A percentile compares a stretch with the other conserved stretches of the same genome.
These are phyloP conservation scores for Petrea volubilis DNA, from an alignment of 257 asterid species.

Conservation along the genomic window DNA sequence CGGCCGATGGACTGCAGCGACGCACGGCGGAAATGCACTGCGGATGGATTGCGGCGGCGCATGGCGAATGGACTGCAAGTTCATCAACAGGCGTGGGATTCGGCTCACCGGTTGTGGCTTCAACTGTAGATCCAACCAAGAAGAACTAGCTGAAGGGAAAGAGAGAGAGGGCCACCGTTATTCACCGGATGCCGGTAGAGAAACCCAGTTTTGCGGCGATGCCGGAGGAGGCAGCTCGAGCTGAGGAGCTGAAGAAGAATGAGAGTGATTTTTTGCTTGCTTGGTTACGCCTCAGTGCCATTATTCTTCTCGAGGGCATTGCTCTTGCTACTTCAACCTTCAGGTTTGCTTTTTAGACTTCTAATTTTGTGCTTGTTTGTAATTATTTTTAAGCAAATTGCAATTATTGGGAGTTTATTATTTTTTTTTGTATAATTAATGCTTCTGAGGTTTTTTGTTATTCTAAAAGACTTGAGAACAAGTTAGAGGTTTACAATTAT, in stretches of 20 bases:
- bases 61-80: too few species aligned
- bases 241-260: constrained; percentile 54
- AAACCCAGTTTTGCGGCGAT: constrained; percentile 58
- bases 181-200: constrained; percentile 63
- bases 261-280: constrained; percentile 87
- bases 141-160: constrained; percentile 56
- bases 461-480: too few species aligned
- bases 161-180: constrained; percentile 59
- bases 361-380: neutral
- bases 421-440: neutral
- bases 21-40: too few species aligned
- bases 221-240: constrained; percentile 45
- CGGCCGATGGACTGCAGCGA: too few species aligned
- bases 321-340: constrained; percentile 69
- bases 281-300: constrained; percentile 86
- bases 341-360: too few species aligned
- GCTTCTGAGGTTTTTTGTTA: neutral
- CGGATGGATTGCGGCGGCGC: too few species aligned
- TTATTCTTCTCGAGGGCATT: constrained; percentile 70
- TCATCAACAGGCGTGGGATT: too few species aligned
- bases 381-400: neutral
- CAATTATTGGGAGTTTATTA: neutral
- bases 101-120: constrained; percentile 33
- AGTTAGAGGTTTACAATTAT: too few species aligned
- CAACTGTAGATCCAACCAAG: constrained; percentile 35